phyloP scores from a whole-genome alignment of 2,329 filamentous ascomycete species.

The Lanzia echinophila region DNA sequence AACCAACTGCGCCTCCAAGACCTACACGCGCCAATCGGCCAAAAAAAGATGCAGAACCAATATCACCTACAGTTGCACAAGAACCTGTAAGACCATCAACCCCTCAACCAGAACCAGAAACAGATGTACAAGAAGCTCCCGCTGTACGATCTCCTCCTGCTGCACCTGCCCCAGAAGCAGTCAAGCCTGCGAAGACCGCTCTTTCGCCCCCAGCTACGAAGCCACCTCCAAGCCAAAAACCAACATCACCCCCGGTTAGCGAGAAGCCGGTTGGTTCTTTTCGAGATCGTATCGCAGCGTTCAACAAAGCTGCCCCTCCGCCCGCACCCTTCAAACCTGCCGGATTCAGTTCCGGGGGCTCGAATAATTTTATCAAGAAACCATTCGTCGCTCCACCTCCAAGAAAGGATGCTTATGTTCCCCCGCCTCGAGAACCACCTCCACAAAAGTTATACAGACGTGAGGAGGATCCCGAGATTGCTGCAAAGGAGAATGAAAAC shows the following conservation, averaged over 20 bases:
- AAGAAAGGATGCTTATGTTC: conserved; percentile 84
- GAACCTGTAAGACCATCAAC: conserved; percentile 32
- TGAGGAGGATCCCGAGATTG: conserved; percentile 76
- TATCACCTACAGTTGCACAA: conserved; percentile 28
- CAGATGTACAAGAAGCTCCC: conserved; percentile 33
- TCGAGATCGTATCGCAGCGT: conserved; percentile 91
- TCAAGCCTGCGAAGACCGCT: conserved; percentile 28
- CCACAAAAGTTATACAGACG: conserved; percentile 73
- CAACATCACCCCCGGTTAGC: conserved; percentile 52
- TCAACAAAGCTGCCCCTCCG: conserved; percentile 86
- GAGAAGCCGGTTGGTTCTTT: conserved; percentile 83
- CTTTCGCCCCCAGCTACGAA: conserved; percentile 29
- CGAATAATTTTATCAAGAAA: conserved; percentile 81
- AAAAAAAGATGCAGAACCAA: conserved; percentile 47
- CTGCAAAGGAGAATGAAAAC: conserved; percentile 58
- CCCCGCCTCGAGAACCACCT: conserved; percentile 63
- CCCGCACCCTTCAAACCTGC: conserved; percentile 84
- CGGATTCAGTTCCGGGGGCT: conserved; percentile 50
- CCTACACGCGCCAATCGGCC: conserved; percentile 64
- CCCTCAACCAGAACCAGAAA: conserved; percentile 30
- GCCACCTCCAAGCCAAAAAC: conserved; percentile 33
- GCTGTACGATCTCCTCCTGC: conserved; percentile 25
- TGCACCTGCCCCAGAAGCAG: conserved; percentile 34
- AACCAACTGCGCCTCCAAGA: conserved; percentile 82
- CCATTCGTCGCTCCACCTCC: conserved; percentile 94